These are phyloP conservation scores for Remersonia thermophila DNA, from an alignment of 2,329 filamentous ascomycete genomes.

Conservation along the genomic window DNA sequence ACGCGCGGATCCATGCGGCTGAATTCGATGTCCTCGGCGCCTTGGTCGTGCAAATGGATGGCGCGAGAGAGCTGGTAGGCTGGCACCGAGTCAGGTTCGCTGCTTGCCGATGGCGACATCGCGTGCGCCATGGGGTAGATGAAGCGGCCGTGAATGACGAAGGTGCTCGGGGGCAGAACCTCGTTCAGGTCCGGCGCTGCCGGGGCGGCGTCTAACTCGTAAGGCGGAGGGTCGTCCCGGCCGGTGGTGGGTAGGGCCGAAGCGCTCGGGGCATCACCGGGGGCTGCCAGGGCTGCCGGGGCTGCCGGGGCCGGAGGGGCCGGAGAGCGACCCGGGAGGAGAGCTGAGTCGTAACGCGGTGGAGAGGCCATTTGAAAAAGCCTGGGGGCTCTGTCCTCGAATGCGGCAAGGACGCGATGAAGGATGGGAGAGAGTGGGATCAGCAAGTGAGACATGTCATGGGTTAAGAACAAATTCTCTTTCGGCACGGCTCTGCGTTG, in stretches of 20 bases:
- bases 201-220: conserved; percentile 6
- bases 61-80: conserved; percentile 11
- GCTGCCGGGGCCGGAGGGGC: neutral
- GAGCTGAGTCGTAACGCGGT: too few species aligned
- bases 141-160: conserved; percentile 11
- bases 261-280: neutral
- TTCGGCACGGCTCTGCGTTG: too few species aligned
- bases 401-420: too few species aligned
- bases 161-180: conserved; percentile 5
- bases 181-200: conserved; percentile 6
- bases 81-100: conserved; percentile 5
- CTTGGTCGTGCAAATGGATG: conserved; percentile 8
- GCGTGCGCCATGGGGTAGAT: conserved; percentile 5
- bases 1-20: conserved; percentile 10
- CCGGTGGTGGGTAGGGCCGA: too few species aligned
- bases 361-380: too few species aligned
- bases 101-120: neutral
- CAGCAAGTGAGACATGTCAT: too few species aligned
- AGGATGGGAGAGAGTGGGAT: too few species aligned
- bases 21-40: conserved; percentile 9
- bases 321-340: neutral
- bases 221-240: conserved; percentile 9
- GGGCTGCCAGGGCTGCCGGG: neutral
- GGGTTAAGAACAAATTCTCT: too few species aligned
- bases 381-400: too few species aligned